These are phyloP conservation scores for Triangularia verruculosa DNA, from an alignment of 2,329 filamentous ascomycete genomes.

Conservation along the genomic window DNA sequence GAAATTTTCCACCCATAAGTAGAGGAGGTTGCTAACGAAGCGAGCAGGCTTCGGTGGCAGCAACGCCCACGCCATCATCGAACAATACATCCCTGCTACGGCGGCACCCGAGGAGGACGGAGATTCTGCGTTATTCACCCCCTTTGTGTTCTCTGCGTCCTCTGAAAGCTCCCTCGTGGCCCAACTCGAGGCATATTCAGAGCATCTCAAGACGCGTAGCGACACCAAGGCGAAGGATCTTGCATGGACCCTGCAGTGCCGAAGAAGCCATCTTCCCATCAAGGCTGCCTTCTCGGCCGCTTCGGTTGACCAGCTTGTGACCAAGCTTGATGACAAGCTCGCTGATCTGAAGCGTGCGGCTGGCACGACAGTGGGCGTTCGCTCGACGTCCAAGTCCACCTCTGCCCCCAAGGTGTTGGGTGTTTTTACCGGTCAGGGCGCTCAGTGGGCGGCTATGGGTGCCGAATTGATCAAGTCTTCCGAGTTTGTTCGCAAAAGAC, in stretches of 20 bases:
- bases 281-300: background rate
- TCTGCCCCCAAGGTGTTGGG: constrained; percentile 11
- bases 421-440: constrained; percentile 34
- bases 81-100: constrained; percentile 3
- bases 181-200: background rate
- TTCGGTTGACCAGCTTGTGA: background rate
- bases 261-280: constrained; percentile 1
- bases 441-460: constrained; percentile 33
- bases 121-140: constrained; percentile 2
- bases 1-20: too few species aligned
- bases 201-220: background rate
- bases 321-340: background rate
- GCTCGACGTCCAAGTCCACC: background rate
- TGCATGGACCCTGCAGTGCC: constrained; percentile 10
- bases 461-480: constrained; percentile 26
- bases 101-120: background rate
- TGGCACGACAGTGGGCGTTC: background rate
- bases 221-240: constrained; percentile 7
- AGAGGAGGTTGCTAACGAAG: too few species aligned
- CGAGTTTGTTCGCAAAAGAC: constrained; percentile 18
- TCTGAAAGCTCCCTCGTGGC: constrained; percentile 9
- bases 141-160: constrained; percentile 8
- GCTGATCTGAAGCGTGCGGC: background rate
- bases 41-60: constrained; percentile 27
- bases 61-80: constrained; percentile 30